A percentile compares a stretch with the other conserved stretches of the same genome.
Conservation (phyloP, 2,329 filamentous ascomycete species). For the Trichoderma sp. region DNA sequence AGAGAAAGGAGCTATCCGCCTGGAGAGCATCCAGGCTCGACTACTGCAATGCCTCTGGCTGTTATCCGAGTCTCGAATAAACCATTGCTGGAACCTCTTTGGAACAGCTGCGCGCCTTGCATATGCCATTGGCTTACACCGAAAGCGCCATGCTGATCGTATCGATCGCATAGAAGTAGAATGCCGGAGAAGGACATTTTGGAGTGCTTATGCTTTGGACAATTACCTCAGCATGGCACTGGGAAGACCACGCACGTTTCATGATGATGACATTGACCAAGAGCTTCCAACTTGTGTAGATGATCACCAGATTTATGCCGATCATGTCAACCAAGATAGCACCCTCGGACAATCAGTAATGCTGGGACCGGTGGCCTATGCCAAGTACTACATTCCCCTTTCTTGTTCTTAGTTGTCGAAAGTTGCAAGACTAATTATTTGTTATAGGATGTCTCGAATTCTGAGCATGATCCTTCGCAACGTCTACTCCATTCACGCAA, state of each 20-base stretch:
- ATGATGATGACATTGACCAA: slow-evolving; percentile 22
- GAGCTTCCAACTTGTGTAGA: slow-evolving; percentile 15
- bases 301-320: slow-evolving; percentile 16
- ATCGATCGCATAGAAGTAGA: slow-evolving; percentile 21
- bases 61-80: slow-evolving; percentile 19
- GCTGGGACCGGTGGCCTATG: slow-evolving; percentile 13
- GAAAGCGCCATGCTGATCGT: slow-evolving; percentile 21
- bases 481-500: slow-evolving; percentile 22
- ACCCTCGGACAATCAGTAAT: slow-evolving; percentile 19
- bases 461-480: slow-evolving; percentile 24
- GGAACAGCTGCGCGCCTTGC: slow-evolving; percentile 21
- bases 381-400: background rate
- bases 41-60: slow-evolving; percentile 22
- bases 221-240: slow-evolving; percentile 23
- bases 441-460: slow-evolving; percentile 9
- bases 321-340: slow-evolving; percentile 15
- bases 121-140: slow-evolving; percentile 19
- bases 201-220: slow-evolving; percentile 20
- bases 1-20: slow-evolving; percentile 17
- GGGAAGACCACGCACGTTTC: slow-evolving; percentile 20
- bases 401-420: too few species aligned
- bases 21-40: slow-evolving; percentile 15
- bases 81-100: slow-evolving; percentile 26
- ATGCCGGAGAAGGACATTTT: slow-evolving; percentile 17
- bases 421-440: background rate